Conservation (phyloP, 2,329 filamentous ascomycete genomes). For the Pseudocercospora vitis region DNA sequence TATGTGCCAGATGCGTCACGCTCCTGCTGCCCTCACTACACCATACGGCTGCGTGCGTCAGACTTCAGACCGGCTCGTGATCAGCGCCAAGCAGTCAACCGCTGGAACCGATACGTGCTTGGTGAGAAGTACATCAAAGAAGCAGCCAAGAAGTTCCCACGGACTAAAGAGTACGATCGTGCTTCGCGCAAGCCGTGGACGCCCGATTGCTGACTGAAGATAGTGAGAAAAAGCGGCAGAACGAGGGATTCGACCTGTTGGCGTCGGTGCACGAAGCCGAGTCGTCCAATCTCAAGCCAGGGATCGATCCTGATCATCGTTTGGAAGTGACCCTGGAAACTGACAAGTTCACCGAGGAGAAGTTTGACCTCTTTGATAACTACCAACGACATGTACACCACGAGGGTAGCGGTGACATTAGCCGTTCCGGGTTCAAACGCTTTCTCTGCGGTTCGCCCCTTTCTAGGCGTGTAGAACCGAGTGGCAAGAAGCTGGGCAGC, state of each 20-base stretch:
- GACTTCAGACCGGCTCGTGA: constrained; percentile 67
- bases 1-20: constrained; percentile 76
- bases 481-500: constrained; percentile 64
- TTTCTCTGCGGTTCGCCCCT: constrained; percentile 75
- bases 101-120: constrained; percentile 70
- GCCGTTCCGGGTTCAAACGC: constrained; percentile 61
- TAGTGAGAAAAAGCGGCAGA: constrained; percentile 60
- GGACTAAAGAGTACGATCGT: constrained; percentile 60
- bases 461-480: constrained; percentile 45
- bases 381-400: constrained; percentile 74
- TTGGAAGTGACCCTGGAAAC: constrained; percentile 70
- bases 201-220: not conserved
- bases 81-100: constrained; percentile 73
- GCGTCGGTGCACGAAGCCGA: constrained; percentile 71
- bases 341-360: constrained; percentile 72
- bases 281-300: constrained; percentile 50
- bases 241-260: constrained; percentile 66
- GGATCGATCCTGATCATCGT: constrained; percentile 59
- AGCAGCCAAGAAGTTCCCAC: constrained; percentile 63
- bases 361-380: constrained; percentile 69
- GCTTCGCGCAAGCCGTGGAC: not conserved
- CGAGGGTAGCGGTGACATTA: constrained; percentile 62
- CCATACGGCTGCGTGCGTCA: constrained; percentile 67
- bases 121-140: constrained; percentile 68
- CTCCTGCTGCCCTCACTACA: constrained; percentile 92